Percentiles rank a stretch among this genome's conserved stretches.
These are phyloP conservation scores for Aureobasidium sp. DNA, from an alignment of 2,329 filamentous ascomycete genomes.

Conservation along the genomic window DNA sequence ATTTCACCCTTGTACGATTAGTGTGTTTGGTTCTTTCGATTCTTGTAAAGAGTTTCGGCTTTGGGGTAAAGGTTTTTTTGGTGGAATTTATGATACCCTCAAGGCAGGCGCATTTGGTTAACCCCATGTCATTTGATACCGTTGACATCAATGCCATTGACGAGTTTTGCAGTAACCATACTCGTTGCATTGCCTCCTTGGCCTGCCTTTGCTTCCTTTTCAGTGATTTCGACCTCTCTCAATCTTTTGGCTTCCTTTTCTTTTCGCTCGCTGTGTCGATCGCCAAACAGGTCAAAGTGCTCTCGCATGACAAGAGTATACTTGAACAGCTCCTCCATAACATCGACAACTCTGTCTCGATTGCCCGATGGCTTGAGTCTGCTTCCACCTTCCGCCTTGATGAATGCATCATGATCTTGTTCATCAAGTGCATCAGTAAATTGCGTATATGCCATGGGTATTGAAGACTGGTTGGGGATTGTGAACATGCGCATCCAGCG, in stretches of 20 bases:
- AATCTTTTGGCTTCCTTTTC: constrained; percentile 30
- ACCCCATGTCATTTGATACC: neutral
- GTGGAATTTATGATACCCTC: neutral
- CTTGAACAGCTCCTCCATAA: constrained; percentile 65
- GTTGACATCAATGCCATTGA: constrained; percentile 3
- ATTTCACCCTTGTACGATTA: neutral
- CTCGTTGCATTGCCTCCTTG: neutral
- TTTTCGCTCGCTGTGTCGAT: constrained; percentile 55
- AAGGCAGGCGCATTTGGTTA: neutral
- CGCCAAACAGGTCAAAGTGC: constrained; percentile 53
- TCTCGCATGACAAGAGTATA: constrained; percentile 59
- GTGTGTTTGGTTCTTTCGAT: neutral
- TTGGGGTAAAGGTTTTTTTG: neutral
- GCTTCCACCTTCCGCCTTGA: constrained; percentile 35
- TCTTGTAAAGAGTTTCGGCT: neutral
- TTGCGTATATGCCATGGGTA: constrained; percentile 57
- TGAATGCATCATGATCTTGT: constrained; percentile 20
- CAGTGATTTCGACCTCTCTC: neutral
- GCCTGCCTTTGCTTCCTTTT: neutral
- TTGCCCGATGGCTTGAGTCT: constrained; percentile 51
- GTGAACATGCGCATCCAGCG: constrained; percentile 65
- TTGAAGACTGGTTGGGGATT: constrained; percentile 58
- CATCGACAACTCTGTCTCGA: constrained; percentile 55
- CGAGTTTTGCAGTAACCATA: neutral
- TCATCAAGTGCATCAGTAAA: constrained; percentile 45